A percentile compares a stretch with the other conserved stretches of the same genome.
Evolutionary conservation across 2,329 filamentous ascomycete genomes (phyloP).

Genomic region (Fusarium torreyae): DNA sequence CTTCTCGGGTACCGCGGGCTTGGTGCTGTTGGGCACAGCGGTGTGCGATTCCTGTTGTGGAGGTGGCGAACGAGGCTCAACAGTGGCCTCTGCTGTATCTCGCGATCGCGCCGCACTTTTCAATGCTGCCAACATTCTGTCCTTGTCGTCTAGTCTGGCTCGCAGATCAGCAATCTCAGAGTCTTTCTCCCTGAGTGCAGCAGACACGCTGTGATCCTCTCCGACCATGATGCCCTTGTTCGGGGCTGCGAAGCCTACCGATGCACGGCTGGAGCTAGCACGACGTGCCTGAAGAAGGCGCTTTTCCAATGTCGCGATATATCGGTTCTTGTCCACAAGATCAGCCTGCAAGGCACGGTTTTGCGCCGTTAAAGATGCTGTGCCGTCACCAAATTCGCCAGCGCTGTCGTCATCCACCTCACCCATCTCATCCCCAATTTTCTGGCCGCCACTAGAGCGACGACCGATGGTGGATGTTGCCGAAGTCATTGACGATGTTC

Average conservation of each 20-base stretch:
- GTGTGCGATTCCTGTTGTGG: conserved; percentile 31
- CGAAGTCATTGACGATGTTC: conserved; percentile 78
- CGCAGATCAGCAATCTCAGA: conserved; percentile 93
- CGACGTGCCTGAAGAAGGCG: conserved; percentile 90
- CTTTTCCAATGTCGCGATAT: conserved; percentile 94
- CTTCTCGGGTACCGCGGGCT: conserved; percentile 54
- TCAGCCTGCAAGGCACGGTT: conserved; percentile 95
- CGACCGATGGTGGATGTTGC: conserved; percentile 72
- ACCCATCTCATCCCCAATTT: conserved; percentile 60
- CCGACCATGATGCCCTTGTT: conserved; percentile 78
- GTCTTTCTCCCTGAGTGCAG: conserved; percentile 88
- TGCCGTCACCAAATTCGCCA: conserved; percentile 89
- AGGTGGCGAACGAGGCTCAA: conserved; percentile 54
- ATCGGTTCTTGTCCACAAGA: conserved; percentile 95
- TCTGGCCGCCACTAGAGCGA: conserved; percentile 63
- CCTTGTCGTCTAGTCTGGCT: conserved; percentile 92
- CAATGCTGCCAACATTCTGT: conserved; percentile 90
- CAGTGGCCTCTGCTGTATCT: conserved; percentile 78
- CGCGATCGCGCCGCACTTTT: conserved; percentile 88
- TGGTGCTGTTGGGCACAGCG: conserved; percentile 31
- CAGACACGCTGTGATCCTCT: conserved; percentile 82
- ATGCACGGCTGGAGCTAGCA: conserved; percentile 90
- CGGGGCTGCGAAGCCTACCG: conserved; percentile 75
- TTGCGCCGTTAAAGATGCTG: conserved; percentile 85
- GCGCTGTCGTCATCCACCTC: conserved; percentile 77